Evolutionary conservation across 306 rosid genomes (phyloP).

Genomic region (Glycine latifolia): DNA sequence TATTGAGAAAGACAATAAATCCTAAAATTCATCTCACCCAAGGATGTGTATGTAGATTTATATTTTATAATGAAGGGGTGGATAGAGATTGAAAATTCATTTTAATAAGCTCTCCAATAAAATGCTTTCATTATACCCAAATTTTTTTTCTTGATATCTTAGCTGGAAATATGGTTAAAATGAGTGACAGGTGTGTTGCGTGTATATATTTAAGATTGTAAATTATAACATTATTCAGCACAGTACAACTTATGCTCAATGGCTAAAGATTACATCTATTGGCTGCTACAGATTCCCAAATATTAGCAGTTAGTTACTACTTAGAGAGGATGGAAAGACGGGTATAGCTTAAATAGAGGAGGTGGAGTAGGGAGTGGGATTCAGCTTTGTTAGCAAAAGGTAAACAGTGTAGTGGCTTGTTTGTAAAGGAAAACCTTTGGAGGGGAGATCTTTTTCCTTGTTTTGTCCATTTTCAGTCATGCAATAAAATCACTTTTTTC

Average conservation of each 20-base stretch:
- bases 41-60: not conserved
- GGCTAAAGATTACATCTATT: too few species aligned
- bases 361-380: constrained; percentile 2
- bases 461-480: too few species aligned
- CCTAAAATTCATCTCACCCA: not conserved
- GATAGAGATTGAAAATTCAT: not conserved
- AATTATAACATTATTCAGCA: not conserved
- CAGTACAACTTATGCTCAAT: too few species aligned
- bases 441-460: too few species aligned
- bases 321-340: not conserved
- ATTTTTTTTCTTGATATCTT: too few species aligned
- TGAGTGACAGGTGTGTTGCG: not conserved
- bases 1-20: not conserved
- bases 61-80: not conserved
- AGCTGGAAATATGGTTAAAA: too few species aligned
- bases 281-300: too few species aligned
- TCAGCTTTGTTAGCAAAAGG: constrained; percentile 6
- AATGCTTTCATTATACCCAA: not conserved
- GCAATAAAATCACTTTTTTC: too few species aligned
- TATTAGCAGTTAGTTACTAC: not conserved
- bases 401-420: not conserved
- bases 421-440: not conserved
- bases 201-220: not conserved
- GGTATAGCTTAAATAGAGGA: constrained; percentile 2
- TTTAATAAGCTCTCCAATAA: not conserved